These are phyloP conservation scores for Musa beccarii DNA, from an alignment of 176 grass and related monocot species.

Conservation along the genomic window DNA sequence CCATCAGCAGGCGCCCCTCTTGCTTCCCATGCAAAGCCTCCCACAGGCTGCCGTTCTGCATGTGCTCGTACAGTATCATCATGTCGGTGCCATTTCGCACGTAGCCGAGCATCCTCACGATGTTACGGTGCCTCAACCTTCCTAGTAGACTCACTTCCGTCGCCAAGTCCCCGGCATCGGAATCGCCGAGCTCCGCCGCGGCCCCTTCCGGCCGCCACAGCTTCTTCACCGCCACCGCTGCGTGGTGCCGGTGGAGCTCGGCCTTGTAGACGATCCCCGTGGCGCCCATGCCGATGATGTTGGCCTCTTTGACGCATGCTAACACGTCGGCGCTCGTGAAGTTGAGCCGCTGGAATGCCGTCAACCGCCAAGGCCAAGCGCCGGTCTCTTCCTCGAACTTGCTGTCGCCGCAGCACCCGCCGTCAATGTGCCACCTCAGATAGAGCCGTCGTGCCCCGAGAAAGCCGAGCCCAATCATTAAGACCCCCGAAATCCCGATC, in stretches of 20 bases:
- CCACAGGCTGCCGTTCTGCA: slow-evolving; percentile 95
- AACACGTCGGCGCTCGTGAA: slow-evolving; percentile 89
- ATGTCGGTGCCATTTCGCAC: slow-evolving; percentile 73
- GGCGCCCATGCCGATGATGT: slow-evolving; percentile 90
- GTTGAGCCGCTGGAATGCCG: slow-evolving; percentile 72
- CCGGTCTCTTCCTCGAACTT: slow-evolving; percentile 29
- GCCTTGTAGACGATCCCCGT: slow-evolving; percentile 84
- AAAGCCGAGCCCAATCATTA: slow-evolving; percentile 26
- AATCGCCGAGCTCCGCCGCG: slow-evolving; percentile 38
- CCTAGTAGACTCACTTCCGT: slow-evolving; percentile 76
- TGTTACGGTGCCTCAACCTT: slow-evolving; percentile 71
- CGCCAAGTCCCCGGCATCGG: slow-evolving; percentile 25
- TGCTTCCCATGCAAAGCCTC: slow-evolving; percentile 63
- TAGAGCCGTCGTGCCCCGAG: slow-evolving; percentile 51
- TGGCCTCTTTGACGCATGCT: slow-evolving; percentile 79
- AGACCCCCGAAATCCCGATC: slow-evolving; percentile 41
- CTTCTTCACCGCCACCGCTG: slow-evolving; percentile 81
- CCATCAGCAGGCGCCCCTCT: slow-evolving; percentile 50
- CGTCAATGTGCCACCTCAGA: slow-evolving; percentile 45
- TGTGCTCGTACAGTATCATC: slow-evolving; percentile 95
- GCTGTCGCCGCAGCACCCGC: slow-evolving; percentile 60
- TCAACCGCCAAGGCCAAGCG: slow-evolving; percentile 89
- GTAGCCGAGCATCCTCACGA: slow-evolving; percentile 89
- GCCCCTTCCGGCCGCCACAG: slow-evolving; percentile 54
- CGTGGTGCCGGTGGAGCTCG: slow-evolving; percentile 69